Base-by-base conservation (phyloP, 2,329 filamentous ascomycete genomes). In the Zymoseptoria ardabiliae region DNA sequence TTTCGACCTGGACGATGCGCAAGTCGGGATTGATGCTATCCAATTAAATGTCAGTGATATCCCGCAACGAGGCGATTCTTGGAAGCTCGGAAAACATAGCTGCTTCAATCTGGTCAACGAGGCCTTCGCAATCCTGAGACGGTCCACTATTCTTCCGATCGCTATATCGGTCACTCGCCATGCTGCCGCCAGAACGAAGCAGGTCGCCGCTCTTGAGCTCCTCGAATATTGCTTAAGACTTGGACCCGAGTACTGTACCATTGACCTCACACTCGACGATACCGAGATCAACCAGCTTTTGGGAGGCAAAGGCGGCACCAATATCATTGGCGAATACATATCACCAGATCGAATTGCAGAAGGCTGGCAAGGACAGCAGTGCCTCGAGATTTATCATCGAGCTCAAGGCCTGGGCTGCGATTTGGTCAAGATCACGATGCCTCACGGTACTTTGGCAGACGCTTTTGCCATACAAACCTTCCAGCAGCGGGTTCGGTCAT, bases 21-120 rank as follows among this genome's bases (percentile, higher is more conserved):
- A 88, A 60, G 81, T 81, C n/a, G 86, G 85, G 3, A 82, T 81
- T 2, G 87, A 90, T 70, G 86, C 85, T 5, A 82, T 89, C 30
- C 85, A 89, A 67, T 74, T 89, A 3, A 77, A 82, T 13, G 51
- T 65, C 52, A 60, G 57, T 51, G 60, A 57, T 4, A 59, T 21
- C 19, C 63, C 64, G 30, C 50, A 23, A 21, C 54, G 61, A n/a
- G 58, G 63, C 17, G 61, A 58, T 22, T 60, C 45, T 21, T 66
- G 64, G 63, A 63, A 59, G 30, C 54, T 63, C 9, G 64, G 63
- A 9, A 65, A 65, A 53, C 64, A 66, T 25, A 66, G 61, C 54
- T 66, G 63, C 54, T 66, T 65, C 58, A 66, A 66, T 51, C 55
- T 65, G 4, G 64, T 88, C 63, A 85, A 84, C 55, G 78, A 79